Evolutionary conservation across 2,329 filamentous ascomycete genomes (phyloP).

Genomic region (Helicocarpus griseus): DNA sequence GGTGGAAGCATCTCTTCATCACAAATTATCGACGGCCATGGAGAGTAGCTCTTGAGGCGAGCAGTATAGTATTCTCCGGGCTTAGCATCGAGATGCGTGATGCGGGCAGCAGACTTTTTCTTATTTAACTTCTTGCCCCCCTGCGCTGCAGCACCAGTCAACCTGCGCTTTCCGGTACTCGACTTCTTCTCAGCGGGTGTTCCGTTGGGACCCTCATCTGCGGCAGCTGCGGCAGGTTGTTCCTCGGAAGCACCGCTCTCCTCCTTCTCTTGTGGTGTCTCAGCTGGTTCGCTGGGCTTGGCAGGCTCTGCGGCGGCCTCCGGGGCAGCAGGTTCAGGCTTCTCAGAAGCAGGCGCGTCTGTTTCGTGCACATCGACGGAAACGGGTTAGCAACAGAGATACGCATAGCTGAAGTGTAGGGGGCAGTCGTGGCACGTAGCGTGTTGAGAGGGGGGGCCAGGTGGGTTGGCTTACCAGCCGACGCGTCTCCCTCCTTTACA

Average conservation of each 20-base stretch:
- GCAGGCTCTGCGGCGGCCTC: conserved; percentile 16
- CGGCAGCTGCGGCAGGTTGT: conserved; percentile 15
- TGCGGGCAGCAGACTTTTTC: conserved; percentile 68
- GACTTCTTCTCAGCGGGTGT: conserved; percentile 43
- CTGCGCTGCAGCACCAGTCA: conserved; percentile 53
- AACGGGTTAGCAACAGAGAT: conserved; percentile 1
- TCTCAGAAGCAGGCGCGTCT: conserved; percentile 18
- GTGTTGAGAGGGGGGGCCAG: not conserved
- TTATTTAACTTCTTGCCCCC: conserved; percentile 75
- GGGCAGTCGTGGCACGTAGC: not conserved
- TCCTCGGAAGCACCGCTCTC: conserved; percentile 14
- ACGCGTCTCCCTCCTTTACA: conserved; percentile 19
- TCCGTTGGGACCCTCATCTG: conserved; percentile 34
- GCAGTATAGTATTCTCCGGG: conserved; percentile 89
- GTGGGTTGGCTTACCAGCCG: conserved; percentile 20
- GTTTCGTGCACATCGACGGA: conserved; percentile 2
- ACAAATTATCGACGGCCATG: conserved; percentile 89
- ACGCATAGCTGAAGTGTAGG: not conserved
- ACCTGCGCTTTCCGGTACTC: conserved; percentile 58
- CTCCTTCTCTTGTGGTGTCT: conserved; percentile 13
- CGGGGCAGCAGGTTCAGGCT: conserved; percentile 11
- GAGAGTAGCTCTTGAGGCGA: conserved; percentile 86
- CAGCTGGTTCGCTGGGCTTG: conserved; percentile 12
- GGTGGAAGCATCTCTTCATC: conserved; percentile 89
- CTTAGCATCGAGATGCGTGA: conserved; percentile 67